phyloP scores from a whole-genome alignment of 1,139 yeast species.

The Meyerozyma guilliermondii region DNA sequence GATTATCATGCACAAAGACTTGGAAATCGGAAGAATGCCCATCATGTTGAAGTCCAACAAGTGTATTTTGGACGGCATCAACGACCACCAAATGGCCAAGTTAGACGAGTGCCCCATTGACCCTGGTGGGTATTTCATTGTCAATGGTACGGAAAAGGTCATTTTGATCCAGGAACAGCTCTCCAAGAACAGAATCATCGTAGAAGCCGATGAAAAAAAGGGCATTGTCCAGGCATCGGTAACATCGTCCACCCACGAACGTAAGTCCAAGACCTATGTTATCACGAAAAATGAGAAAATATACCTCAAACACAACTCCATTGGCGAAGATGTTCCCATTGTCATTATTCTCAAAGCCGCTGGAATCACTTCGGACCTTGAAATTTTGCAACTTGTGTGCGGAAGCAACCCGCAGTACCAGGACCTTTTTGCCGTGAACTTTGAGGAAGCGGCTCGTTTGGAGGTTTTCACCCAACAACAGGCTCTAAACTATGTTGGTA shows the following conservation, averaged over 20 bases:
- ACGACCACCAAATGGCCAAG: constrained; percentile 79
- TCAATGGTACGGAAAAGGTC: constrained; percentile 97
- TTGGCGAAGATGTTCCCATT: constrained; percentile 92
- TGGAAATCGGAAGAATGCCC: constrained; percentile 97
- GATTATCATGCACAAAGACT: constrained; percentile 81
- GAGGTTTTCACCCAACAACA: constrained; percentile 91
- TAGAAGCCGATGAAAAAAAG: constrained; percentile 94
- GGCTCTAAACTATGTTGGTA: constrained; percentile 86
- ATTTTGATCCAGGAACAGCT: constrained; percentile 95
- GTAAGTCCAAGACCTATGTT: constrained; percentile 95
- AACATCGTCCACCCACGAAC: constrained; percentile 94
- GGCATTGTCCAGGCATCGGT: constrained; percentile 95
- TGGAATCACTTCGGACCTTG: constrained; percentile 88
- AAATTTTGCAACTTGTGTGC: constrained; percentile 89
- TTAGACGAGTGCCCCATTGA: constrained; percentile 94
- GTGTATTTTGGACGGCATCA: constrained; percentile 76
- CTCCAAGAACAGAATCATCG: constrained; percentile 94
- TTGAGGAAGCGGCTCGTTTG: constrained; percentile 87
- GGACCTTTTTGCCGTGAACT: constrained; percentile 85
- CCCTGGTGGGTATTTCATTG: constrained; percentile 98
- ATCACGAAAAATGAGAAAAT: constrained; percentile 87
- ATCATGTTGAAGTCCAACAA: constrained; percentile 91
- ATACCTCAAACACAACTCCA: constrained; percentile 89
- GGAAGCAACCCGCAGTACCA: constrained; percentile 86
- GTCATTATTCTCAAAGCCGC: constrained; percentile 93